Percentiles rank a stretch among this genome's conserved stretches.
phyloP scores from a whole-genome alignment of 164 flowering plant species.

The Platanus orientalis region DNA sequence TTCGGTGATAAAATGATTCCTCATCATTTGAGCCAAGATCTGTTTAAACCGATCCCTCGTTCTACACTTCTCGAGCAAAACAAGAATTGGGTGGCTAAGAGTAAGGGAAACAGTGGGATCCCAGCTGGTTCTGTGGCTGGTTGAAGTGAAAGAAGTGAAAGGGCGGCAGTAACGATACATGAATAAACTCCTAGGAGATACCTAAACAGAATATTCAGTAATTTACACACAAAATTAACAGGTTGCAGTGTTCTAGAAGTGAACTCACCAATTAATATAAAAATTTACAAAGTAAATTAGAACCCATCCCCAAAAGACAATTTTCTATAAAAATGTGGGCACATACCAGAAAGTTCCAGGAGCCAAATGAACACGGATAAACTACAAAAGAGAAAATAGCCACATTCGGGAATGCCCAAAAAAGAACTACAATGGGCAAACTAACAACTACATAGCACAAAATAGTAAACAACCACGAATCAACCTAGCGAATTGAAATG shows the following conservation, averaged over 20 bases:
- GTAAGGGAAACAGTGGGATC: slow-evolving; percentile 48
- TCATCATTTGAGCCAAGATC: slow-evolving; percentile 51
- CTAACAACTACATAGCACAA: not conserved
- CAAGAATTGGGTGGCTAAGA: slow-evolving; percentile 48
- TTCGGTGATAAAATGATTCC: slow-evolving; percentile 27
- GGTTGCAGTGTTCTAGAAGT: slow-evolving; percentile 4
- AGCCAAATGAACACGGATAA: slow-evolving; percentile 14
- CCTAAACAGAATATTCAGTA: not conserved
- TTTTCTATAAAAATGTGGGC: too few relatives aligned
- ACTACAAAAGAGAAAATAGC: not conserved
- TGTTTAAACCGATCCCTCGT: slow-evolving; percentile 46
- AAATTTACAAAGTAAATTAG: too few relatives aligned
- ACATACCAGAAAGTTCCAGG: not conserved
- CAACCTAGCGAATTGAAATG: slow-evolving; percentile 1
- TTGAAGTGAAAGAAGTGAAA: slow-evolving; percentile 18
- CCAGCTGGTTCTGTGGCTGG: slow-evolving; percentile 29
- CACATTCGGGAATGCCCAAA: not conserved
- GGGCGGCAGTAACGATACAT: slow-evolving; percentile 27
- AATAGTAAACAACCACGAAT: slow-evolving; percentile 5
- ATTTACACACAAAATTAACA: not conserved
- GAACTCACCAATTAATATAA: not conserved
- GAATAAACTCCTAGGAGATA: slow-evolving; percentile 12
- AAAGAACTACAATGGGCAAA: slow-evolving; percentile 4
- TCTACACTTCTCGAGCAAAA: slow-evolving; percentile 50
- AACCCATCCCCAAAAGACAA: not conserved